Evolutionary conservation across 2,329 filamentous ascomycete species (phyloP).

Genomic region (Stemphylium vesicarium): DNA sequence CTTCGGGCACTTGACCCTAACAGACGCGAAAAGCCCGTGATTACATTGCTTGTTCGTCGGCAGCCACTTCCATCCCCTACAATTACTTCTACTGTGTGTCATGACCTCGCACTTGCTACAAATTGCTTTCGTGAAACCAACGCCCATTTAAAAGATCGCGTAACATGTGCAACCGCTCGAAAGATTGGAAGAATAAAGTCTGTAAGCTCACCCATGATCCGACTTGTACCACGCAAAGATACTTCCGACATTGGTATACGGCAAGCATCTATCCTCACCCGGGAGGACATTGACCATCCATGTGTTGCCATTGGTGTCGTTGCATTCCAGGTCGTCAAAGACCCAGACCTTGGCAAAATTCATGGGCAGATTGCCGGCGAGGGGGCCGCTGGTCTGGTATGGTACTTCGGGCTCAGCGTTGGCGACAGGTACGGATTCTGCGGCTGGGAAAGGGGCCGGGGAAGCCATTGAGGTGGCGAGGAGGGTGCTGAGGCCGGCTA

Average conservation of each 20-base stretch:
- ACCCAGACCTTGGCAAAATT: slow-evolving; percentile 9
- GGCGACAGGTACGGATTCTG: not conserved
- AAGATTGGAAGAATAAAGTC: not conserved
- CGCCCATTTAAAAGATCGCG: not conserved
- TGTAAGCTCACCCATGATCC: not conserved
- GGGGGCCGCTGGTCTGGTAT: not conserved
- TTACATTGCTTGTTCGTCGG: not conserved
- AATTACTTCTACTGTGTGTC: slow-evolving; percentile 1
- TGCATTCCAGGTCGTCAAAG: not conserved
- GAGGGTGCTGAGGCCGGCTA: not conserved
- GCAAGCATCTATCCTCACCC: not conserved
- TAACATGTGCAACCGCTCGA: no score
- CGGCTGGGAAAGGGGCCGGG: not conserved
- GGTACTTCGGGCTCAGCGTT: not conserved
- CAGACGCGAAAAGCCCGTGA: not conserved
- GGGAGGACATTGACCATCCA: not conserved
- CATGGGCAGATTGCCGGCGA: not conserved
- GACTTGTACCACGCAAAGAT: slow-evolving; percentile 8
- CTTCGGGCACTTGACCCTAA: not conserved
- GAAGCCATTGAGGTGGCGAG: not conserved
- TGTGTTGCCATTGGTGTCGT: not conserved
- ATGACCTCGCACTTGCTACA: not conserved
- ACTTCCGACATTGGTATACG: not conserved
- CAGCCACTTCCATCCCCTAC: not conserved
- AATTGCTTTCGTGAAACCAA: not conserved